phyloP scores from a whole-genome alignment of 2,329 filamentous ascomycete species.

The Aspergillus neoniger region DNA sequence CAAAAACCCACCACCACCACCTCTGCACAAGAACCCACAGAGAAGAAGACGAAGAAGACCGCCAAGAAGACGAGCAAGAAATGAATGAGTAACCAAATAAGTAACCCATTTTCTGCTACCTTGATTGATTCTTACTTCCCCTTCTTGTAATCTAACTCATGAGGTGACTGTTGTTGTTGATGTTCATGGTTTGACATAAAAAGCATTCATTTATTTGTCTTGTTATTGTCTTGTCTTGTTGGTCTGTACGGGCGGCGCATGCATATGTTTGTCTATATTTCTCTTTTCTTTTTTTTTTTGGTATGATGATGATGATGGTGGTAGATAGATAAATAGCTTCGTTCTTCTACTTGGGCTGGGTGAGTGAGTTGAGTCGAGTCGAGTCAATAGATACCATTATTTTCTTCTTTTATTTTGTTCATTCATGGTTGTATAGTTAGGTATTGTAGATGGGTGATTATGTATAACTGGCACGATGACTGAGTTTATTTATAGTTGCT shows the following conservation, averaged over 20 bases:
- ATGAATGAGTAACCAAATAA: too few species aligned
- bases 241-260: slow-evolving; percentile 22
- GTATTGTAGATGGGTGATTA: too few species aligned
- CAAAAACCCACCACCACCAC: background rate
- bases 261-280: slow-evolving; percentile 1
- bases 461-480: too few species aligned
- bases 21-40: background rate
- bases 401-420: background rate
- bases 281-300: background rate
- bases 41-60: slow-evolving; percentile 25
- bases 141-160: slow-evolving; percentile 12
- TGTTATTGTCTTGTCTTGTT: background rate
- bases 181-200: slow-evolving; percentile 14
- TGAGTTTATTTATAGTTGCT: too few species aligned
- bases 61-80: slow-evolving; percentile 35
- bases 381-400: slow-evolving; percentile 18
- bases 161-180: too few species aligned
- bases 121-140: slow-evolving; percentile 14
- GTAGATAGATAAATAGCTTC: slow-evolving; percentile 9
- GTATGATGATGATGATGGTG: background rate
- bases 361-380: background rate
- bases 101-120: background rate
- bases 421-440: background rate
- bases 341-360: background rate
- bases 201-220: slow-evolving; percentile 18